Evolutionary conservation across 164 flowering plant species (phyloP).

Genomic region (Malania oleifera): DNA sequence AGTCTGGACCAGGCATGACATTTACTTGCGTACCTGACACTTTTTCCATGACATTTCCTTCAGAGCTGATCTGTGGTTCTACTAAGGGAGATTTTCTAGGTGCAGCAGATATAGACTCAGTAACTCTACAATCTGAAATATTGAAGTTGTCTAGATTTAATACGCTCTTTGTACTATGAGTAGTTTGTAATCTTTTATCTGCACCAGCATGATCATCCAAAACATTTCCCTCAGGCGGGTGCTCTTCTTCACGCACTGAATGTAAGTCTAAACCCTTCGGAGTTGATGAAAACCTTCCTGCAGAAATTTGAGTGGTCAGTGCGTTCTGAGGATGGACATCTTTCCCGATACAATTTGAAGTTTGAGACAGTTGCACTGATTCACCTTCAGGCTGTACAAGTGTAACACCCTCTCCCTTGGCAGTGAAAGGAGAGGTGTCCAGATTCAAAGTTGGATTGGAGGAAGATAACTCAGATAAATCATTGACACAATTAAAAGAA

Average conservation of each 20-base stretch:
- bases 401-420: background rate
- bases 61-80: conserved; percentile 9
- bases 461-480: too few species aligned
- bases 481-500: background rate
- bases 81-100: conserved; percentile 2
- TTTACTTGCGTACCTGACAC: conserved; percentile 11
- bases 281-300: background rate
- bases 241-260: conserved; percentile 1
- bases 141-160: background rate
- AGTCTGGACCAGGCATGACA: conserved; percentile 7
- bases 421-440: conserved; percentile 1
- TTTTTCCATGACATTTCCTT: conserved; percentile 10
- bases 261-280: conserved; percentile 1
- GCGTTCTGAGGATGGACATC: conserved; percentile 1
- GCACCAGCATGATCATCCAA: conserved; percentile 4
- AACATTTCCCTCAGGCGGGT: conserved; percentile 5
- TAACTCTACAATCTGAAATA: conserved; percentile 5
- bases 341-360: background rate
- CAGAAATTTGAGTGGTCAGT: background rate
- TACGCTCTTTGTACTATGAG: background rate
- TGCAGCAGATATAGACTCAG: conserved; percentile 7
- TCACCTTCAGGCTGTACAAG: background rate
- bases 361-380: conserved; percentile 1
- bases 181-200: conserved; percentile 4
- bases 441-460: background rate